These are phyloP conservation scores for Penicillium psychrosexuale DNA, from an alignment of 2,329 filamentous ascomycete genomes.

Conservation along the genomic window DNA sequence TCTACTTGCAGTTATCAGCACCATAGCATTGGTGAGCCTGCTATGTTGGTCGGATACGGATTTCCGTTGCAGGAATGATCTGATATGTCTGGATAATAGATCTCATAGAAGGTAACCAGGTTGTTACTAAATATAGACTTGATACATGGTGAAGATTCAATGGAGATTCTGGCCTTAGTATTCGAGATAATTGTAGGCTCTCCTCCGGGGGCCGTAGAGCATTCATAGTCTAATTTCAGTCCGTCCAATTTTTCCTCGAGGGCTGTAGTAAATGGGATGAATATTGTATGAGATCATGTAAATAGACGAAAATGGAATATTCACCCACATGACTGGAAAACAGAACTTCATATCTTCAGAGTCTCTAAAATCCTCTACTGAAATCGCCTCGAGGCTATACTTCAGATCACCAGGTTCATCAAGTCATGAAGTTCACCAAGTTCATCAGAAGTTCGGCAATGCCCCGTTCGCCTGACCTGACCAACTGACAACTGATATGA, in stretches of 20 bases:
- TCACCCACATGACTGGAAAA: background rate
- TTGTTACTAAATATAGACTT: background rate
- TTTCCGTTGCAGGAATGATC: conserved; percentile 27
- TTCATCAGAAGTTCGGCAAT: background rate
- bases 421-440: background rate
- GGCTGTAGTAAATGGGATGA: background rate
- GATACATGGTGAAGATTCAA: background rate
- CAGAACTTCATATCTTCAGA: background rate
- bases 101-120: background rate
- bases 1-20: conserved; percentile 32
- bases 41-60: conserved; percentile 43
- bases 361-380: background rate
- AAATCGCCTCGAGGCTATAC: background rate
- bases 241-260: background rate
- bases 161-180: too few relatives aligned
- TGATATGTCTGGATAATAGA: background rate
- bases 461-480: conserved; percentile 19
- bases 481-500: conserved; percentile 14
- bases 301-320: background rate
- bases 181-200: background rate
- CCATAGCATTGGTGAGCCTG: conserved; percentile 40
- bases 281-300: background rate
- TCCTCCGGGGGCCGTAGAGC: background rate
- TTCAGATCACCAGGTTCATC: background rate
- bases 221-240: background rate